Conservation (phyloP, 2,329 filamentous ascomycete species). For the Zalaria obscura region DNA sequence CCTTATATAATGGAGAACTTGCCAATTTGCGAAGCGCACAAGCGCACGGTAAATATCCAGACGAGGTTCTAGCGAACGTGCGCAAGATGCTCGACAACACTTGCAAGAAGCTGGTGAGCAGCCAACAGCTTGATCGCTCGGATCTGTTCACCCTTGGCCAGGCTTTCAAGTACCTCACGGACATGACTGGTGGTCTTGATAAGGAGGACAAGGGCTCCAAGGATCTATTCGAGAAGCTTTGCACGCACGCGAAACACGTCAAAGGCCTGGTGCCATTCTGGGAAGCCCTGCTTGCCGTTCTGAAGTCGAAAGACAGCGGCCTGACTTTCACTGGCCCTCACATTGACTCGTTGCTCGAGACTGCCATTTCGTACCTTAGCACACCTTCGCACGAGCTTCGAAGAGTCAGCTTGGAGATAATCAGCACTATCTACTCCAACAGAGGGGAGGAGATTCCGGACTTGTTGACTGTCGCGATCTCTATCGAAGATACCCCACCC, state of each 20-base stretch:
- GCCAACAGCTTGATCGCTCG: conserved; percentile 1
- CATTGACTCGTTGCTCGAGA: conserved; percentile 46
- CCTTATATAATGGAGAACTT: conserved; percentile 4
- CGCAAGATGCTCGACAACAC: conserved; percentile 1
- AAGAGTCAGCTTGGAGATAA: conserved; percentile 55
- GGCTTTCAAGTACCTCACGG: conserved; percentile 5
- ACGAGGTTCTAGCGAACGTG: neutral
- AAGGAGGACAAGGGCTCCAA: neutral
- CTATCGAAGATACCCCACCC: conserved; percentile 69
- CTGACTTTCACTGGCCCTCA: conserved; percentile 27
- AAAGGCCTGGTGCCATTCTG: conserved; percentile 5
- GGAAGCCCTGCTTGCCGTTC: conserved; percentile 1
- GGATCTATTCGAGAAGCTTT: conserved; percentile 1
- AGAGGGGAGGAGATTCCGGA: conserved; percentile 36
- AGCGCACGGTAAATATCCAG: conserved; percentile 1
- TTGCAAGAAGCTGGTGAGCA: neutral
- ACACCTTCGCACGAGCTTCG: conserved; percentile 63
- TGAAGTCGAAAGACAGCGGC: neutral
- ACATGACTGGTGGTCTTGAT: conserved; percentile 1
- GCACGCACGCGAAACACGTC: conserved; percentile 1
- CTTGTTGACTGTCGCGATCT: conserved; percentile 50
- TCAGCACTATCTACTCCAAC: conserved; percentile 44
- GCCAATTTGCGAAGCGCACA: conserved; percentile 2
- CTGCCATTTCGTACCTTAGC: conserved; percentile 59
- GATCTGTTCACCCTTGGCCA: conserved; percentile 4